Evolutionary conservation across 2,329 filamentous ascomycete species (phyloP).

Genomic region (Teratosphaeria gauchensis): DNA sequence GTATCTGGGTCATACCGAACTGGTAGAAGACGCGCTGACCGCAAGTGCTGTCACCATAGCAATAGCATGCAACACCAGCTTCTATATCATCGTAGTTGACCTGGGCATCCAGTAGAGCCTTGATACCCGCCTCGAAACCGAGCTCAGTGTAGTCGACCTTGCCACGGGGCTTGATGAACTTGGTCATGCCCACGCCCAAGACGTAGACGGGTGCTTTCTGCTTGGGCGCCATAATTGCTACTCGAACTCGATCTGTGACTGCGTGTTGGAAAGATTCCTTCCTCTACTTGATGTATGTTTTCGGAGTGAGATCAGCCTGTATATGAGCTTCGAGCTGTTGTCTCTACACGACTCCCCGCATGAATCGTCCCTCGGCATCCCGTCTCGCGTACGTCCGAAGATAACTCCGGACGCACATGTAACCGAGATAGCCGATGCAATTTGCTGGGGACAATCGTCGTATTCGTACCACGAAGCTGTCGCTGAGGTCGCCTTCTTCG

Average conservation of each 20-base stretch:
- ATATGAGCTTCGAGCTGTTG: background rate
- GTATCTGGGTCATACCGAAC: conserved; percentile 94
- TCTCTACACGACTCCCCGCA: too few species aligned
- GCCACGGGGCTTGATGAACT: conserved; percentile 94
- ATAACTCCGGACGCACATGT: background rate
- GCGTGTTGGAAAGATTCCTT: background rate
- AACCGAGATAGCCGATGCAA: too few species aligned
- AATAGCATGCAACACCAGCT: conserved; percentile 93
- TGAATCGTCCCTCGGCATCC: too few species aligned
- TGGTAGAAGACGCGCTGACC: conserved; percentile 92
- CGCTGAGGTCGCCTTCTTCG: too few species aligned
- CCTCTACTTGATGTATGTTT: background rate
- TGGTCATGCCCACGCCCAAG: conserved; percentile 96
- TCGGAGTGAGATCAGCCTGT: background rate
- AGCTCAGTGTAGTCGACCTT: conserved; percentile 93
- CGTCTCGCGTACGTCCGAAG: background rate
- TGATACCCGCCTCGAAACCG: conserved; percentile 84
- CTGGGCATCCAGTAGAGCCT: conserved; percentile 72
- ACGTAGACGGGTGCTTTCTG: conserved; percentile 54
- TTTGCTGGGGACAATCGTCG: too few species aligned
- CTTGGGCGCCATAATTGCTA: conserved; percentile 24
- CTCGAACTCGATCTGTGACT: background rate
- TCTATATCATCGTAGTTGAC: conserved; percentile 86
- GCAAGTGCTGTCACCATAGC: conserved; percentile 90
- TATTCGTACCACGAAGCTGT: too few species aligned